phyloP scores from a whole-genome alignment of 2,329 filamentous ascomycete genomes.

The Graphium sp. region DNA sequence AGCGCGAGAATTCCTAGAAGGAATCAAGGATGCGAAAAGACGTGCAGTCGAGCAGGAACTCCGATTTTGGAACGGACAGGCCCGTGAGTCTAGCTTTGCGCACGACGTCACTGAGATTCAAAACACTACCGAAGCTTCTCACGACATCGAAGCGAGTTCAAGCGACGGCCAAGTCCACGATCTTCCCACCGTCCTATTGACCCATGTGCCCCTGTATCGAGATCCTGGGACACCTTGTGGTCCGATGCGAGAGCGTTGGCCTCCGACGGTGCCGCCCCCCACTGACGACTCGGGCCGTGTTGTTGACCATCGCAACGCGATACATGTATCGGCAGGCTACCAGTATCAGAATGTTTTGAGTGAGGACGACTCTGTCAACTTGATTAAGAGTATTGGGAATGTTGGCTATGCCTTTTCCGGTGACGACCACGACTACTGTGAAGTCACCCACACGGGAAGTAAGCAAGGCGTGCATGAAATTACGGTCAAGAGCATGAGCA shows the following conservation, averaged over 20 bases:
- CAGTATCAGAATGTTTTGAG: conserved; percentile 94
- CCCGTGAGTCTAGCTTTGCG: conserved; percentile 33
- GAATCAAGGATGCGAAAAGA: conserved; percentile 45
- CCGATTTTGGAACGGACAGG: conserved; percentile 42
- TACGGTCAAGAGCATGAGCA: conserved; percentile 87
- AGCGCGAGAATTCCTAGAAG: conserved; percentile 57
- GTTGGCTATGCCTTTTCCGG: conserved; percentile 81
- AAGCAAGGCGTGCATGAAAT: conserved; percentile 59
- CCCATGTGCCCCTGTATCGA: conserved; percentile 81
- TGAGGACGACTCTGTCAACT: conserved; percentile 54
- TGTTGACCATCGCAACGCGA: conserved; percentile 56
- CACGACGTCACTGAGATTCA: conserved; percentile 46
- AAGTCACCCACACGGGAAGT: conserved; percentile 59
- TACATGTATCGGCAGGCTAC: conserved; percentile 64
- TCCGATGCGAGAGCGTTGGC: conserved; percentile 68
- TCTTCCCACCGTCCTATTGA: conserved; percentile 76
- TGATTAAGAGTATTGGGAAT: conserved; percentile 66
- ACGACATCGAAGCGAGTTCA: conserved; percentile 14
- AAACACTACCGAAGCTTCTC: conserved; percentile 20
- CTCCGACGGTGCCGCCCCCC: conserved; percentile 45
- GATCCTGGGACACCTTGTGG: conserved; percentile 74
- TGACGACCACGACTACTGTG: conserved; percentile 97
- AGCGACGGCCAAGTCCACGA: conserved; percentile 22
- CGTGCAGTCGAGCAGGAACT: conserved; percentile 56
- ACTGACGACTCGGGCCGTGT: conserved; percentile 6